phyloP scores from a whole-genome alignment of 345 rosid genomes.

The Populus ilicifolia region DNA sequence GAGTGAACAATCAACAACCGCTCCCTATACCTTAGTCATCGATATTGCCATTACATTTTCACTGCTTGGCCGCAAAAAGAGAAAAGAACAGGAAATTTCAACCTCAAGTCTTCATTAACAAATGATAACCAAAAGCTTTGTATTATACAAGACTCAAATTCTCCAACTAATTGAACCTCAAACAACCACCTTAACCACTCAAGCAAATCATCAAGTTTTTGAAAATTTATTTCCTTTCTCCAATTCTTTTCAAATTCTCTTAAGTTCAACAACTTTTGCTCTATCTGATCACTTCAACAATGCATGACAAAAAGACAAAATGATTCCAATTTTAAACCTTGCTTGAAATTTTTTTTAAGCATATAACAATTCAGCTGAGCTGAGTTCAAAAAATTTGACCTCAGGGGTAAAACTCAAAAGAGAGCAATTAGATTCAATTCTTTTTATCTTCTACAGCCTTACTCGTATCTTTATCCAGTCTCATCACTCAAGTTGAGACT shows the following conservation, averaged over 20 bases:
- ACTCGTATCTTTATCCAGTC: background rate
- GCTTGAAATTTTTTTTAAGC: background rate
- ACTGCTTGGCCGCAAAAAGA: background rate
- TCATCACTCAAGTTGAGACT: background rate
- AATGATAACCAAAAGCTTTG: background rate
- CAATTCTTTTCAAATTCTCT: background rate
- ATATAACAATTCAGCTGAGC: background rate
- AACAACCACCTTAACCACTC: background rate
- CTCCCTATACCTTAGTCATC: background rate
- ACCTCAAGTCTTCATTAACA: background rate
- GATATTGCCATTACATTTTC: background rate
- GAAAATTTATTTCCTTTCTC: background rate
- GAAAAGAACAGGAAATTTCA: background rate
- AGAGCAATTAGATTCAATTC: background rate
- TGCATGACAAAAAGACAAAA: background rate
- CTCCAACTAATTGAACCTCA: background rate
- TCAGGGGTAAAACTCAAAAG: background rate
- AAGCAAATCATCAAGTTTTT: background rate
- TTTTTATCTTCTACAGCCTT: background rate
- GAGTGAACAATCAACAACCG: constrained; percentile 4
- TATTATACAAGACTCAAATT: background rate
- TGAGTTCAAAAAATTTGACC: background rate
- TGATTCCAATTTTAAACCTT: background rate
- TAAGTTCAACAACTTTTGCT: background rate
- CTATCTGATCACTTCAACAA: background rate